Evolutionary conservation across 1,139 yeast genomes (phyloP).

Genomic region (Debaryomycetaceae sp.): DNA sequence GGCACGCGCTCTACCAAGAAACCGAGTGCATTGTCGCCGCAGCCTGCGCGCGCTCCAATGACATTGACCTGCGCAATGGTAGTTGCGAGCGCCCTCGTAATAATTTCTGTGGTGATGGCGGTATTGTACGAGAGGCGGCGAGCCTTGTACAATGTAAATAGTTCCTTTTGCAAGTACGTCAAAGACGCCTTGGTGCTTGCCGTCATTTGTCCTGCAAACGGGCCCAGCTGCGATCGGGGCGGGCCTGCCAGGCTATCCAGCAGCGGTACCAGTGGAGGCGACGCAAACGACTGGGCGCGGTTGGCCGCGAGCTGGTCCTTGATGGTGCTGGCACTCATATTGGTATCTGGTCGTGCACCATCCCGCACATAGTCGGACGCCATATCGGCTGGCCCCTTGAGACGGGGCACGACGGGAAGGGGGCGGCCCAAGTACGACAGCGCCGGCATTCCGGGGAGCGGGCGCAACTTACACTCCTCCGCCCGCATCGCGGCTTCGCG

Average conservation of each 20-base stretch:
- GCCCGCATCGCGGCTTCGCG: constrained; percentile 44
- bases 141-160: constrained; percentile 58
- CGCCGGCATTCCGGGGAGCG: constrained; percentile 3
- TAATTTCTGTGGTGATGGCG: constrained; percentile 63
- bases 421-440: neutral
- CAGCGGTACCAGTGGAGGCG: constrained; percentile 2
- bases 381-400: constrained; percentile 43
- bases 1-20: constrained; percentile 83
- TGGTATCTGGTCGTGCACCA: constrained; percentile 7
- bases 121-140: constrained; percentile 56
- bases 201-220: constrained; percentile 25
- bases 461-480: constrained; percentile 39
- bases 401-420: constrained; percentile 8
- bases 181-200: constrained; percentile 54
- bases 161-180: constrained; percentile 60
- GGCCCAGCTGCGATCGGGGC: neutral
- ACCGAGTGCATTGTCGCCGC: constrained; percentile 68
- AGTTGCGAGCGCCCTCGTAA: constrained; percentile 88
- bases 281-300: constrained; percentile 15
- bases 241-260: constrained; percentile 7
- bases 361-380: constrained; percentile 44
- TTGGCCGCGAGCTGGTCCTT: constrained; percentile 48
- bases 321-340: constrained; percentile 15
- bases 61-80: constrained; percentile 85
- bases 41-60: constrained; percentile 78